phyloP scores from a whole-genome alignment of 495 filamentous ascomycete species.

The Penicillium macrosclerotiorum region DNA sequence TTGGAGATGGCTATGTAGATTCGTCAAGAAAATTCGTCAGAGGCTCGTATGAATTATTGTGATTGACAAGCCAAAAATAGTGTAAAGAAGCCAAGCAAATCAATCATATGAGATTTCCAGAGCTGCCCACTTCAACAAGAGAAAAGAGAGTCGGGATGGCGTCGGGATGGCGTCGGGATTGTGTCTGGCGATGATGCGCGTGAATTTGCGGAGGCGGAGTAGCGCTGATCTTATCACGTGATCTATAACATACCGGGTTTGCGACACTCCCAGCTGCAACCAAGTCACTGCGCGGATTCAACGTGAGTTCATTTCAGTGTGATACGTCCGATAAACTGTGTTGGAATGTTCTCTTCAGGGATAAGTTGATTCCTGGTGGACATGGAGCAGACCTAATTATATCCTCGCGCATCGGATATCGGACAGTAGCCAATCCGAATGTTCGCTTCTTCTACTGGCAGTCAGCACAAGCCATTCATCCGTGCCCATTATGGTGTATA shows the following conservation, averaged over 20 bases:
- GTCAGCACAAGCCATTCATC: background rate
- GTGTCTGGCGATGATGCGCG: background rate
- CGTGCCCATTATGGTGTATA: conserved; percentile 59
- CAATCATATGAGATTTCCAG: background rate
- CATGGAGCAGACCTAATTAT: background rate
- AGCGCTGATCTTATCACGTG: conserved; percentile 8
- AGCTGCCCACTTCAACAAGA: background rate
- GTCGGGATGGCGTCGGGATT: background rate
- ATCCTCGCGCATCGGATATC: background rate
- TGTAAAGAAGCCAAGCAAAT: background rate
- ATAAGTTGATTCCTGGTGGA: background rate
- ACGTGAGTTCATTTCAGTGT: no score
- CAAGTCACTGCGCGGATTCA: no score
- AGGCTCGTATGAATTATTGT: no score
- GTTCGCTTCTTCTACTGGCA: background rate
- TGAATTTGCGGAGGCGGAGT: conserved; percentile 14
- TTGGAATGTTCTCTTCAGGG: no score
- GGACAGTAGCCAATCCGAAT: background rate
- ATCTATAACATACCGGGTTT: background rate
- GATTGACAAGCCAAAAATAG: background rate
- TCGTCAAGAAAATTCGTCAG: background rate
- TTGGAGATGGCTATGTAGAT: background rate
- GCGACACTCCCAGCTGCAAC: no score
- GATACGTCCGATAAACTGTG: no score
- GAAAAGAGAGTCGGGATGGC: background rate